Evolutionary conservation across 805 yeast species (phyloP), one percentile per base, ranked within the genome.

Genomic region (Allodekkera sacchari): DNA sequence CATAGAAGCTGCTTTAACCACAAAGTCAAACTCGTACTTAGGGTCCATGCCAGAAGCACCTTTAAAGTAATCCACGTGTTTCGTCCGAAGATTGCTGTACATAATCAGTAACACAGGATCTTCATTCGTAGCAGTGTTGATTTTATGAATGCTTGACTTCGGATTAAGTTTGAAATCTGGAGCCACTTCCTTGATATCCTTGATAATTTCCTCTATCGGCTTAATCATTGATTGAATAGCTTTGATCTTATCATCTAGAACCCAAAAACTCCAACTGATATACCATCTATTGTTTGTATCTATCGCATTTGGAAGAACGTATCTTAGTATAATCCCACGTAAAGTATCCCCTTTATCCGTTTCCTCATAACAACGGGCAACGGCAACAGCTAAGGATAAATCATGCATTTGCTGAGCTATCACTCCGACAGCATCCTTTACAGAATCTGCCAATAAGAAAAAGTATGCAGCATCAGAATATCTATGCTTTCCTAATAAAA

Each of bases 381-480:
- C 76, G 0, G 82, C 83, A 23, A 89, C 60, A 0, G 96, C 95
- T 30, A 92, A 61, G 29, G 77, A 74, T 4, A 76, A 37, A 50
- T 89, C 94, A 2, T 69, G 50, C 27, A 84, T 53, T 48, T 87
- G 79, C 30, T 65, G 72, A 23, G 80, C 66, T 14, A 89, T 50
- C 0, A 87, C 89, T 49, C 70, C 76, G 18, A 81, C 81, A 37
- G 87, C 76, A 57, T 92, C 97, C 33, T 70, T 70, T 10, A 84
- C 56, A 1, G 87, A 64, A 31, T 68, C 87, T 0, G 83, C 95
- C 9, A 89, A 63, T 22, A 89, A 55, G 55, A 89, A 89, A 52
- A 92, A 88, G 15, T 79, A 76, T 0, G 96, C 96, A 0, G 96
- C 94, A 54, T 87, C 94, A 51, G 70, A 59, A 47, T 69, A 83